phyloP scores from a whole-genome alignment of 352 stramenopile genomes.

The Phytophthora ohioensis region DNA sequence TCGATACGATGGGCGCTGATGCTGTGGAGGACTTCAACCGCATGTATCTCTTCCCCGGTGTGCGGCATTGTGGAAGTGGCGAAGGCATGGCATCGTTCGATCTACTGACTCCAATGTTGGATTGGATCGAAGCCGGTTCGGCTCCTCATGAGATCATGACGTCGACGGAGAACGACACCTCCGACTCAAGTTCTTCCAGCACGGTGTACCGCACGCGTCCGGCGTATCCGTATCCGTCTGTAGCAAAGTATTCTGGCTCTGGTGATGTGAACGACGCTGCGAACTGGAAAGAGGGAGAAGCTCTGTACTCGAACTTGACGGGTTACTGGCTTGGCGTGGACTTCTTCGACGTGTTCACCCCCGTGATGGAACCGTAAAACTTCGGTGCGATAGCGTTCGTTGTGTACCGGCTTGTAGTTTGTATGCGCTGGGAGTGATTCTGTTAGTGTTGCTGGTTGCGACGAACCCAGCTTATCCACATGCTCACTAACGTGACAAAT shows the following conservation, averaged over 20 bases:
- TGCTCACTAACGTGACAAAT: no score
- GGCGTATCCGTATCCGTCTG: conserved; percentile 39
- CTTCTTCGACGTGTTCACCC: conserved; percentile 40
- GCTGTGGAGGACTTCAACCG: conserved; percentile 41
- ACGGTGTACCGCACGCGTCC: conserved; percentile 29
- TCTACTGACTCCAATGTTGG: conserved; percentile 45
- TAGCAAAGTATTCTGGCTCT: conserved; percentile 38
- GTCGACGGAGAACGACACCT: conserved; percentile 19
- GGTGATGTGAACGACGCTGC: conserved; percentile 33
- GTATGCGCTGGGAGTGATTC: no score
- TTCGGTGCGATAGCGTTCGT: no score
- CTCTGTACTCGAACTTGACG: conserved; percentile 46
- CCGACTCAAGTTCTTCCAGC: conserved; percentile 23
- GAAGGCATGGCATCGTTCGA: conserved; percentile 51
- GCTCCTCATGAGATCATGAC: conserved; percentile 41
- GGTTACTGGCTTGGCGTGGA: conserved; percentile 32
- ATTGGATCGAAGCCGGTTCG: conserved; percentile 46
- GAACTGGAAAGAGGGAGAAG: conserved; percentile 32
- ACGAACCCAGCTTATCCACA: no score
- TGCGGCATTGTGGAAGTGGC: conserved; percentile 48
- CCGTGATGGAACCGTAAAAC: conserved; percentile 25
- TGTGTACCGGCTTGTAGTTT: no score
- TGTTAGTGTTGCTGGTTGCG: no score
- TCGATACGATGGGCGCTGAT: conserved; percentile 39
- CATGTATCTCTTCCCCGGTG: conserved; percentile 49